Evolutionary conservation across 495 filamentous ascomycete species (phyloP).

Genomic region (Penicillium atrosanguineum): DNA sequence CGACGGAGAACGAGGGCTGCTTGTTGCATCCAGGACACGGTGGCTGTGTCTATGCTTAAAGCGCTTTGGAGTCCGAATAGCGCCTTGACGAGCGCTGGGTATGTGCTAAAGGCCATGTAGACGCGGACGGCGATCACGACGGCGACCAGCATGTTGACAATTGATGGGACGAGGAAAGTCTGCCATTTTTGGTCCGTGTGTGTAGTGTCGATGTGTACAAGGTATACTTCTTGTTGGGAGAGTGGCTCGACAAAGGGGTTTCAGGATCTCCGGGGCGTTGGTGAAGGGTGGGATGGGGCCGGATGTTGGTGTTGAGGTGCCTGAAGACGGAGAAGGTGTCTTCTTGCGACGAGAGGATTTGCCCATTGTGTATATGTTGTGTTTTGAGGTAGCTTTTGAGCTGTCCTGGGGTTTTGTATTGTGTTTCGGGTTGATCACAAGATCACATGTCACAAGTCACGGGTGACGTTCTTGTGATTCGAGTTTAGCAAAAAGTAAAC

Average conservation of each 20-base stretch:
- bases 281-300: slow-evolving; percentile 61
- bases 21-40: slow-evolving; percentile 50
- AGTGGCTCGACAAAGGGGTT: slow-evolving; percentile 60
- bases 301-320: slow-evolving; percentile 36
- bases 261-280: slow-evolving; percentile 53
- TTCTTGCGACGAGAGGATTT: slow-evolving; percentile 39
- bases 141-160: slow-evolving; percentile 64
- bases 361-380: slow-evolving; percentile 29
- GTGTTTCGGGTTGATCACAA: slow-evolving; percentile 16
- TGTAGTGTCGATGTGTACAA: slow-evolving; percentile 72
- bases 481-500: background rate
- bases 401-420: background rate
- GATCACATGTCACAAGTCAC: slow-evolving; percentile 35
- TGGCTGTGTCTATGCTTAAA: slow-evolving; percentile 53
- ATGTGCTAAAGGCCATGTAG: slow-evolving; percentile 60
- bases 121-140: slow-evolving; percentile 59
- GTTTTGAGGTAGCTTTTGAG: background rate
- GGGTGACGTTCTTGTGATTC: slow-evolving; percentile 12
- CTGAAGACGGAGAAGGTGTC: slow-evolving; percentile 27
- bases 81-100: slow-evolving; percentile 58
- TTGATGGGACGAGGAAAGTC: slow-evolving; percentile 69
- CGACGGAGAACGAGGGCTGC: slow-evolving; percentile 49
- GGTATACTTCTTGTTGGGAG: slow-evolving; percentile 65
- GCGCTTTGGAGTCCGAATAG: slow-evolving; percentile 60
- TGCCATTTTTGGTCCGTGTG: slow-evolving; percentile 64